Conservation (phyloP, 768 basidiomycete genomes). For the Lentinula sp. region DNA sequence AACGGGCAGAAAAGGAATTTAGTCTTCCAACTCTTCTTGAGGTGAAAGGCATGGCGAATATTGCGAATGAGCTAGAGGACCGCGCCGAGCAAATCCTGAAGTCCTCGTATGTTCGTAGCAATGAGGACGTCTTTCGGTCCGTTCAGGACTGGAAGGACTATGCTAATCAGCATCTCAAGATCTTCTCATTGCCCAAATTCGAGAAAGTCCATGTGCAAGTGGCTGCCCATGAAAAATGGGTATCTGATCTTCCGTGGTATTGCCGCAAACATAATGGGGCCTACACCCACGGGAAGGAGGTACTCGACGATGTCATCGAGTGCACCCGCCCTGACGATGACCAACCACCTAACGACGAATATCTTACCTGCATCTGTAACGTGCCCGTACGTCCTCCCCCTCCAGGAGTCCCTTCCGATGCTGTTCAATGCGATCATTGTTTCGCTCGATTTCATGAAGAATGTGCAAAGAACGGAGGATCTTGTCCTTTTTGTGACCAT, state of each 20-base stretch:
- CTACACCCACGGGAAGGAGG: conserved; percentile 44
- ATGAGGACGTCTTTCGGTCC: conserved; percentile 63
- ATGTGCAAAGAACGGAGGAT: conserved; percentile 84
- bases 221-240: conserved; percentile 61
- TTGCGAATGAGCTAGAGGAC: conserved; percentile 72
- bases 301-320: conserved; percentile 72
- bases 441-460: conserved; percentile 82
- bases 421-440: conserved; percentile 88
- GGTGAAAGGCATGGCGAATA: conserved; percentile 64
- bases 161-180: conserved; percentile 61
- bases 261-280: conserved; percentile 59
- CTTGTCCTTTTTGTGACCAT: conserved; percentile 88
- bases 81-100: conserved; percentile 72
- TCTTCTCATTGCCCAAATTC: conserved; percentile 70
- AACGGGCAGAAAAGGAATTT: conserved; percentile 73
- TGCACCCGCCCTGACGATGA: conserved; percentile 76
- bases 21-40: conserved; percentile 60
- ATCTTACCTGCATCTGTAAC: conserved; percentile 80
- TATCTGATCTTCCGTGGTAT: conserved; percentile 75
- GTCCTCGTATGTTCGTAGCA: conserved; percentile 47
- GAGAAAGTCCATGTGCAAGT: conserved; percentile 70
- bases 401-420: conserved; percentile 67
- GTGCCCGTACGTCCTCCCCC: conserved; percentile 75
- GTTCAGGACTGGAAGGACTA: conserved; percentile 73
- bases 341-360: conserved; percentile 72